These are phyloP conservation scores for Deakozyma indianensis DNA, from an alignment of 805 yeast genomes.

Conservation along the genomic window DNA sequence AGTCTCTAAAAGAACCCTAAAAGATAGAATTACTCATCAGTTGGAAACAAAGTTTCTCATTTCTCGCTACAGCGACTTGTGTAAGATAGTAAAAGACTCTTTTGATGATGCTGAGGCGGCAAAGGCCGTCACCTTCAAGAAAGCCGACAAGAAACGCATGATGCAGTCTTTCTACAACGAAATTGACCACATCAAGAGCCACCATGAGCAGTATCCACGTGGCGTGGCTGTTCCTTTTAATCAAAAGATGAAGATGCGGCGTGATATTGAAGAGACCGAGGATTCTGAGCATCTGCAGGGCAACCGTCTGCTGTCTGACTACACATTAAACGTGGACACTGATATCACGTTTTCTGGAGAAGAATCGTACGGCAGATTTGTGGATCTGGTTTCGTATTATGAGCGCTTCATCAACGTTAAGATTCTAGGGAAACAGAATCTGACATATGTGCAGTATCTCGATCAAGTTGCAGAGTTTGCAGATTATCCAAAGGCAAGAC, in stretches of 20 bases:
- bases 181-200: slow-evolving; percentile 20
- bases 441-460: slow-evolving; percentile 38
- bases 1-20: slow-evolving; percentile 27
- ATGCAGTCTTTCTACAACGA: slow-evolving; percentile 27
- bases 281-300: slow-evolving; percentile 20
- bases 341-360: slow-evolving; percentile 38
- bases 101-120: background rate
- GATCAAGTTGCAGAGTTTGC: slow-evolving; percentile 29
- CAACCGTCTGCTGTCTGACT: slow-evolving; percentile 31
- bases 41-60: slow-evolving; percentile 49
- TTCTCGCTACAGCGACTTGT: slow-evolving; percentile 28
- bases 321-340: slow-evolving; percentile 34
- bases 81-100: slow-evolving; percentile 12
- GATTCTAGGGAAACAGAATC: slow-evolving; percentile 13
- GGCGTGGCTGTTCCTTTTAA: slow-evolving; percentile 6
- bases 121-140: background rate
- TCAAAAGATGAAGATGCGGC: slow-evolving; percentile 19
- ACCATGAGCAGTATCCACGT: slow-evolving; percentile 19
- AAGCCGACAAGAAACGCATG: slow-evolving; percentile 6
- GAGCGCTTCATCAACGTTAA: slow-evolving; percentile 37
- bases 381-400: slow-evolving; percentile 43
- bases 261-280: slow-evolving; percentile 19
- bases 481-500: slow-evolving; percentile 9
- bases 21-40: slow-evolving; percentile 44
- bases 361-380: slow-evolving; percentile 49